Conservation (phyloP, 2,329 filamentous ascomycete genomes). For the Fusarium caatingaense region DNA sequence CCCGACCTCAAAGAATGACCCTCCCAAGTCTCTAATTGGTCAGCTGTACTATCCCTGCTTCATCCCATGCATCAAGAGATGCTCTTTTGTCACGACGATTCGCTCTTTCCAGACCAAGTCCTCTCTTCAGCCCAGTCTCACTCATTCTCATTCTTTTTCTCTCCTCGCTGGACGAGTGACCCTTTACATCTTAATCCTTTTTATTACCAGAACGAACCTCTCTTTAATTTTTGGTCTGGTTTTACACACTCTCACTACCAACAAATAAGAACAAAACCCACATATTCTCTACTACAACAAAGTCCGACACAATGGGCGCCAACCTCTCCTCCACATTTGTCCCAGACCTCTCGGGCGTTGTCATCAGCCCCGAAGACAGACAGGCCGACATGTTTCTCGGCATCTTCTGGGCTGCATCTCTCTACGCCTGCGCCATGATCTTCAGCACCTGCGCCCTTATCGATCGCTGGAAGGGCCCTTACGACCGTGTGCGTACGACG, state of each 20-base stretch:
- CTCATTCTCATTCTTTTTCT: slow-evolving; percentile 26
- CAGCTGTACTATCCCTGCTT: slow-evolving; percentile 28
- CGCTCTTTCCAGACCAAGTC: slow-evolving; percentile 8
- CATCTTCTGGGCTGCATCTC: slow-evolving; percentile 50
- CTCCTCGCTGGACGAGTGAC: slow-evolving; percentile 44
- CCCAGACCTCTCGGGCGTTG: slow-evolving; percentile 53
- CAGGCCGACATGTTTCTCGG: slow-evolving; percentile 49
- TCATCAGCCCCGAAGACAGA: slow-evolving; percentile 49
- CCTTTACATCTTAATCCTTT: not conserved
- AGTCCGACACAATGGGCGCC: slow-evolving; percentile 50
- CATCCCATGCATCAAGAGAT: slow-evolving; percentile 8
- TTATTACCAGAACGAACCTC: slow-evolving; percentile 6
- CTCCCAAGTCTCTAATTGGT: not conserved
- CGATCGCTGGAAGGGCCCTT: slow-evolving; percentile 56
- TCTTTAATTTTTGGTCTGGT: slow-evolving; percentile 6
- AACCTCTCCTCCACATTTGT: slow-evolving; percentile 55
- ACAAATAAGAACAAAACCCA: not conserved
- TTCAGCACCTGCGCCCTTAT: slow-evolving; percentile 56
- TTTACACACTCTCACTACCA: not conserved
- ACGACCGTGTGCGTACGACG: slow-evolving; percentile 49
- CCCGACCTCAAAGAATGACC: slow-evolving; percentile 20
- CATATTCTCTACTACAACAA: not conserved
- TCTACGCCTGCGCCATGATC: slow-evolving; percentile 57
- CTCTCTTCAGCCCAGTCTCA: not conserved
- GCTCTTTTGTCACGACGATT: slow-evolving; percentile 30